These are phyloP conservation scores for Pestalotiopsis sp. DNA, from an alignment of 2,329 filamentous ascomycete genomes.

Conservation along the genomic window DNA sequence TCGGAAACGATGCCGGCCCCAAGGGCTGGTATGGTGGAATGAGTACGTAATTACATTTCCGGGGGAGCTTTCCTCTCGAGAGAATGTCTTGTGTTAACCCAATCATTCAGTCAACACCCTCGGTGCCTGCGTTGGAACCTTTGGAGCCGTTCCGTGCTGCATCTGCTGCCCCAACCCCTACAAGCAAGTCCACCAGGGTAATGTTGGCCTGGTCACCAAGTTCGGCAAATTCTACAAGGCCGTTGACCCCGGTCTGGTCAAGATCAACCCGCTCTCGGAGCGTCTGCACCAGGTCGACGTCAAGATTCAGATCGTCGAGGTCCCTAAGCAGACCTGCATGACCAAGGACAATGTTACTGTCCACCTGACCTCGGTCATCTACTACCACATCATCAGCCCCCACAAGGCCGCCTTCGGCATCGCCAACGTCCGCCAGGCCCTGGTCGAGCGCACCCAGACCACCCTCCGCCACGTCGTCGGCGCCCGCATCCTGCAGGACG, in stretches of 20 bases:
- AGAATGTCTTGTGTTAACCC: not conserved
- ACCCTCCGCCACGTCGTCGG: slow-evolving; percentile 96
- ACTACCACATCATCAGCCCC: slow-evolving; percentile 95
- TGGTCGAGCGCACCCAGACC: slow-evolving; percentile 96
- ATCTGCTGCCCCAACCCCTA: slow-evolving; percentile 93
- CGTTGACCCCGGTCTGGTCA: slow-evolving; percentile 94
- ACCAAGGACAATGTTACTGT: slow-evolving; percentile 99
- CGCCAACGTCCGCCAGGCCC: slow-evolving; percentile 90
- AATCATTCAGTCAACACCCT: slow-evolving; percentile 65
- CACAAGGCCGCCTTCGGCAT: slow-evolving; percentile 98
- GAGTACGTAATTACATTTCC: slow-evolving; percentile 58
- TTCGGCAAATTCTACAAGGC: slow-evolving; percentile 95
- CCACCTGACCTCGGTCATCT: slow-evolving; percentile 93
- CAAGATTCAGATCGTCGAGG: slow-evolving; percentile 98
- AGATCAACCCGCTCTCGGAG: slow-evolving; percentile 95
- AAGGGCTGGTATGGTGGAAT: slow-evolving; percentile 90
- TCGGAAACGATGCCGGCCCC: slow-evolving; percentile 66
- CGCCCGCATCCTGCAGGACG: slow-evolving; percentile 92
- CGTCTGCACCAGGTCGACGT: slow-evolving; percentile 90
- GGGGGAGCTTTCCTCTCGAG: not conserved
- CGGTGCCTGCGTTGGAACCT: slow-evolving; percentile 73
- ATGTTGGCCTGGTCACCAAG: slow-evolving; percentile 93
- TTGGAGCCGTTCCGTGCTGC: slow-evolving; percentile 90
- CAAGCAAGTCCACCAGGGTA: slow-evolving; percentile 88
- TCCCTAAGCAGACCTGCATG: slow-evolving; percentile 97